These are phyloP conservation scores for Saccharomycopsis schoenii DNA, from an alignment of 805 yeast genomes.

Conservation along the genomic window DNA sequence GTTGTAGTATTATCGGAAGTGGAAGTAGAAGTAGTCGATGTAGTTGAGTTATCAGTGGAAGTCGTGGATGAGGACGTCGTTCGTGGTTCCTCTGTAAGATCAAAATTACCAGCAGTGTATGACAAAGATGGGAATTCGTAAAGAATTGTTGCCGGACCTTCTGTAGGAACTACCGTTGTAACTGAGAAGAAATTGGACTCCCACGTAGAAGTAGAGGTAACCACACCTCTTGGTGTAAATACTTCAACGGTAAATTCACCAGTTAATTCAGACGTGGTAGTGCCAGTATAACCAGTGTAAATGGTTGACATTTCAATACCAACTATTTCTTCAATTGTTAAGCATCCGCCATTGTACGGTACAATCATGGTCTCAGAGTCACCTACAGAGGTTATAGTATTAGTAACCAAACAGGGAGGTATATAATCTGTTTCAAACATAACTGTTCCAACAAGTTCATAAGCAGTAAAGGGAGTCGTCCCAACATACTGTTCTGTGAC, in stretches of 20 bases:
- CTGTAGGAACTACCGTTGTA: neutral
- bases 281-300: conserved; percentile 6
- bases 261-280: neutral
- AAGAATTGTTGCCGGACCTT: neutral
- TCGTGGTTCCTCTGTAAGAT: neutral
- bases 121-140: neutral
- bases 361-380: neutral
- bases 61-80: neutral
- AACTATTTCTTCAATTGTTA: neutral
- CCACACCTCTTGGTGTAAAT: neutral
- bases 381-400: conserved; percentile 3
- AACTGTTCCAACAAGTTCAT: neutral
- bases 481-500: neutral
- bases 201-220: neutral
- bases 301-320: neutral
- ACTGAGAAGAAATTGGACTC: neutral
- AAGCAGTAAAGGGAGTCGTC: neutral
- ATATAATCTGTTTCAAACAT: neutral
- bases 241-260: neutral
- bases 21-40: neutral
- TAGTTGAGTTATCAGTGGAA: too few species aligned
- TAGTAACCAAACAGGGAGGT: neutral
- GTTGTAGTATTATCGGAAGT: neutral
- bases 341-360: neutral
- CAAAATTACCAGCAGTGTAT: neutral